Conservation (phyloP, 78 protist species). For the Dictyostelium citrinum region DNA sequence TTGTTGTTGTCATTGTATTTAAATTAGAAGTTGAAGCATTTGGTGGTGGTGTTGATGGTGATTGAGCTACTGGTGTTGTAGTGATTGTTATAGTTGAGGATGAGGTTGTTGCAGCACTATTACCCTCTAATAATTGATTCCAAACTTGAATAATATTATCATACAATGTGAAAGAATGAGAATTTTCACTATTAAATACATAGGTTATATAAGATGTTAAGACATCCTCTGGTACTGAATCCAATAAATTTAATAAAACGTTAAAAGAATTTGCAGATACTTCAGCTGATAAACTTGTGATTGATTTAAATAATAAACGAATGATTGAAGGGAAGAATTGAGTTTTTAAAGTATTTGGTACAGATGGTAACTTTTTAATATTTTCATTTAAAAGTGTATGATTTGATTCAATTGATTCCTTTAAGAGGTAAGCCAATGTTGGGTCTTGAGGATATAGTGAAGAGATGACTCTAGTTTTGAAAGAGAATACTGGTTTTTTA, state of each 20-base stretch:
- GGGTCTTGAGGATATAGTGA: constrained; percentile 70
- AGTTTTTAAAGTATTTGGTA: not conserved
- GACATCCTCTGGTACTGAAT: constrained; percentile 17
- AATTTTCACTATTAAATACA: not conserved
- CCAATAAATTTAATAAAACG: constrained; percentile 9
- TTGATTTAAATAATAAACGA: constrained; percentile 27
- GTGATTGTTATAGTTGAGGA: not conserved
- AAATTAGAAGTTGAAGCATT: not conserved
- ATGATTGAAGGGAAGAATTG: constrained; percentile 52
- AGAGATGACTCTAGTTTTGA: constrained; percentile 53
- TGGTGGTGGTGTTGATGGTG: not conserved
- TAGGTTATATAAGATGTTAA: not conserved
- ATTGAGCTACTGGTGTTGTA: not conserved
- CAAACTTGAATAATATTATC: constrained; percentile 42
- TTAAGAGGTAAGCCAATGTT: not conserved
- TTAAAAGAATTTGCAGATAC: not conserved
- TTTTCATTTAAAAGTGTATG: constrained; percentile 1
- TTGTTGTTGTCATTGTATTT: not conserved
- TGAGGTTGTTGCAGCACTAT: not conserved
- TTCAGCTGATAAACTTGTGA: not conserved
- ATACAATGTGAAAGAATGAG: not conserved
- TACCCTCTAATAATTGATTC: constrained; percentile 24
- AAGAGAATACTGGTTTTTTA: constrained; percentile 55
- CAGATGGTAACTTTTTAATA: constrained; percentile 23
- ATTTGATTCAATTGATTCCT: not conserved